Evolutionary conservation across 2,329 filamentous ascomycete genomes (phyloP), one percentile per base, ranked within the genome.

Genomic region (Cadophora sp.): DNA sequence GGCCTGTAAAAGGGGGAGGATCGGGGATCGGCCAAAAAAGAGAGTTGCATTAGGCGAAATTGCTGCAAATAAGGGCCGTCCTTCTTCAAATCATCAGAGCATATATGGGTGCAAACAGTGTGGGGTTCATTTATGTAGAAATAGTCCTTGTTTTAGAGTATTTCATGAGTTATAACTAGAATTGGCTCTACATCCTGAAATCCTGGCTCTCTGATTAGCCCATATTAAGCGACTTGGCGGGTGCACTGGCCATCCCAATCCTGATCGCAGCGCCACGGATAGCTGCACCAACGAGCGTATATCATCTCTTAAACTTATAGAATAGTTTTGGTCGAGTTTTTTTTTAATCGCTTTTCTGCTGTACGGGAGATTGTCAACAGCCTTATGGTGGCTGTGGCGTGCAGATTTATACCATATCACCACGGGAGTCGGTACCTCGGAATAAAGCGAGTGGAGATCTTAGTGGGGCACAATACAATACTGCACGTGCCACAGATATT

Each of bases 151-250:
- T 50, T 50, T 50, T 50, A 11, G 22, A 24, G n/a, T 50, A 20
- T 50, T 50, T 50, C 47, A 50, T 50, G 22, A 24, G 8, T 20
- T 16, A 50, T 50, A 22, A 22, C 8, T 18, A 22, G n/a, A 24
- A 50, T 22, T 50, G 18, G n/a, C 47, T 22, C 22, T 22, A 22
- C 14, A 20, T 50, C 47, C 47, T 50, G 47, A 50, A 50, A 43
- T 43, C 22, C 47, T 50, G 18, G 47, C 47, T 50, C 22, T 50
- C 47, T 50, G 47, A 50, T 50, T 50, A 18, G 47, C 47, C 18
- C 13, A 24, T 22, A 50, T 50, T 50, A 50, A n/a, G 47, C 47
- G 47, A 50, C 39, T 43, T 43, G 11, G 39, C 39, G 30, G 30
- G 30, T 16, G 43, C 43, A 47, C 43, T 16, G 13, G n/a, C 43